Evolutionary conservation across 495 filamentous ascomycete species (phyloP).

Genomic region (Neurospora sp.): DNA sequence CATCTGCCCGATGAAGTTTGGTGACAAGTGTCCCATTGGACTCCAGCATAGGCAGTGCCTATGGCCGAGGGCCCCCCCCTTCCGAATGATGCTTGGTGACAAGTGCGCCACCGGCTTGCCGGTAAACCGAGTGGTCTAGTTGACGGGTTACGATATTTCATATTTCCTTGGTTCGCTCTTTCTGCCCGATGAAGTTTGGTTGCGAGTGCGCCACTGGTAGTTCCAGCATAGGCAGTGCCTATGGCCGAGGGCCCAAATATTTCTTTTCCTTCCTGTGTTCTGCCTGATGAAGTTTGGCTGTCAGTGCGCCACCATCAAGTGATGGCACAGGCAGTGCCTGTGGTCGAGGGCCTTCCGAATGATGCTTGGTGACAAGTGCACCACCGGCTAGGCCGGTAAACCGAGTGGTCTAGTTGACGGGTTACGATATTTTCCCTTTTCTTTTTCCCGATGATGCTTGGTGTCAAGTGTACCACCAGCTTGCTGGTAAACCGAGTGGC

Average conservation of each 20-base stretch:
- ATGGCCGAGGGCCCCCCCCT: background rate
- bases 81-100: no score
- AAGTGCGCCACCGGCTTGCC: no score
- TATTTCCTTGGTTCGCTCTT: background rate
- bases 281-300: background rate
- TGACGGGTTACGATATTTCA: background rate
- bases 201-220: background rate
- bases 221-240: background rate
- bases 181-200: background rate
- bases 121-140: no score
- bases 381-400: no score
- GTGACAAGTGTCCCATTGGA: background rate
- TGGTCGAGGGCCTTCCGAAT: background rate
- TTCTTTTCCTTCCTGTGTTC: background rate
- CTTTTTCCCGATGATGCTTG: background rate
- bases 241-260: background rate
- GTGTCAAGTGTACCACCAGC: background rate
- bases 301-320: background rate
- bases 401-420: no score
- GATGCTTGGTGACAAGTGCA: no score
- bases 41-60: background rate
- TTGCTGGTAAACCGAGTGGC: background rate
- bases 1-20: background rate
- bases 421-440: no score
- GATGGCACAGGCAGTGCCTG: background rate